Percentiles rank a stretch among this genome's conserved stretches.
Evolutionary conservation across 371 early-diverging fungal genomes (phyloP).

Genomic region (Lichtheimia hyalospora): DNA sequence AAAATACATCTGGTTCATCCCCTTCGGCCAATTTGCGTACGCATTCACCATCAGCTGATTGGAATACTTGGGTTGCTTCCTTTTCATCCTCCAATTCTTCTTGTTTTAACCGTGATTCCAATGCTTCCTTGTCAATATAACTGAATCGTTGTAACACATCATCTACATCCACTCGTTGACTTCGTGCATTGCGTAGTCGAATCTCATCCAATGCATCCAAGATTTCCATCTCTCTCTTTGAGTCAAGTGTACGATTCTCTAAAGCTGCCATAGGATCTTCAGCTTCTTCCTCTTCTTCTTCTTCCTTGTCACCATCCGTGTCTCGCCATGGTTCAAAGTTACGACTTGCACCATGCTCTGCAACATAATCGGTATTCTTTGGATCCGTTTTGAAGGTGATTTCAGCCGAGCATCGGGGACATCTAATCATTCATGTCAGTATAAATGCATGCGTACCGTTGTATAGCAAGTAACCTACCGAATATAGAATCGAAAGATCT

Average conservation of each 20-base stretch:
- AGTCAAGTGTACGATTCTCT: constrained; percentile 90
- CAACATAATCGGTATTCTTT: constrained; percentile 91
- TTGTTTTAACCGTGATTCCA: constrained; percentile 30
- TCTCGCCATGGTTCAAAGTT: constrained; percentile 97
- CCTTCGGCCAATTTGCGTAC: constrained; percentile 69
- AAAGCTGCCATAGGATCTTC: constrained; percentile 92
- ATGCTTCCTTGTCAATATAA: constrained; percentile 37
- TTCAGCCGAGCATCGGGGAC: constrained; percentile 93
- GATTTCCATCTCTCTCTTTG: constrained; percentile 95
- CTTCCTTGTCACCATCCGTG: constrained; percentile 57
- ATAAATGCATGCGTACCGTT: neutral
- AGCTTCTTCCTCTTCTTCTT: constrained; percentile 73
- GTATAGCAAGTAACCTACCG: constrained; percentile 34
- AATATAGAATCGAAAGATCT: constrained; percentile 95
- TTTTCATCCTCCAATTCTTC: constrained; percentile 75
- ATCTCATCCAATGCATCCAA: constrained; percentile 96
- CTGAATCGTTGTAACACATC: constrained; percentile 57
- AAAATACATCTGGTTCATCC: constrained; percentile 46
- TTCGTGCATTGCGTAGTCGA: constrained; percentile 81
- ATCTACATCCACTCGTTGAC: constrained; percentile 75
- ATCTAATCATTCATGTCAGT: constrained; percentile 43
- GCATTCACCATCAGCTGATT: constrained; percentile 66
- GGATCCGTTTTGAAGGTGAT: constrained; percentile 99
- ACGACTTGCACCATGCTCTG: constrained; percentile 91
- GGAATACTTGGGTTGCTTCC: constrained; percentile 66